Base-by-base conservation (phyloP, 495 filamentous ascomycete species). In the Trichocladium antarcticum region DNA sequence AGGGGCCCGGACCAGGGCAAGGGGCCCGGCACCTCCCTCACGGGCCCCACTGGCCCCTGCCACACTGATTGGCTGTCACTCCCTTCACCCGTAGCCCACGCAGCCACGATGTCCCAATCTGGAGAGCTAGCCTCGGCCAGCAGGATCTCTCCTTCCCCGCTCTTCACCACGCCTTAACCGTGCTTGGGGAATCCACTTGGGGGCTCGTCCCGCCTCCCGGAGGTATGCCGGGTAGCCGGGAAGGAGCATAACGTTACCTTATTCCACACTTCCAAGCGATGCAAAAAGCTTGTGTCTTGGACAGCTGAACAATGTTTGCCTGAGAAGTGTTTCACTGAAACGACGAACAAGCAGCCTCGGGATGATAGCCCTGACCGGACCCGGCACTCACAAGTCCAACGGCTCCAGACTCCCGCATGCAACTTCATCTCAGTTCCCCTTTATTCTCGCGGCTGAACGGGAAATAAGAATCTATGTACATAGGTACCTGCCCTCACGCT, bases 21-120 rank as follows among this genome's bases (percentile, higher is more conserved):
- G 49, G 48, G 36, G 45, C 45, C 42, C 53, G 49, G 45, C 39
- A 37, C 37, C 20, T 24, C 16, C 27, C 47, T 45, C 41, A 45
- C 36, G 20, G 19, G 24, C 52, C 45, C 41, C 45, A 39, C 45
- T n/a, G 32, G 21, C 20, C 27, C 15, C 27, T 11, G 6, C 17
- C 17, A 0, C 28, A 28, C 2, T 51, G 34, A 52, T 56, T 56
- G 49, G 53, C 43, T 39, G 36, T 38, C 37, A 37, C 41, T 35
- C 10, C 29, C 3, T 45, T 32, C 24, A 37, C 20, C 42, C 47
- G 21, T 45, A 24, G 39, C 48, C 48, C 48, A 49, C 47, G 24
- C 34, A 9, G 24, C 39, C 53, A 49, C 47, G 24, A 39, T n/a
- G 24, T 44, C 53, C 47, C 17, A 7, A 37, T 49, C 8, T 15